Evolutionary conservation across 164 flowering plant species (phyloP), one percentile per base, ranked within the genome.

Genomic region (Cinnamomum chago): DNA sequence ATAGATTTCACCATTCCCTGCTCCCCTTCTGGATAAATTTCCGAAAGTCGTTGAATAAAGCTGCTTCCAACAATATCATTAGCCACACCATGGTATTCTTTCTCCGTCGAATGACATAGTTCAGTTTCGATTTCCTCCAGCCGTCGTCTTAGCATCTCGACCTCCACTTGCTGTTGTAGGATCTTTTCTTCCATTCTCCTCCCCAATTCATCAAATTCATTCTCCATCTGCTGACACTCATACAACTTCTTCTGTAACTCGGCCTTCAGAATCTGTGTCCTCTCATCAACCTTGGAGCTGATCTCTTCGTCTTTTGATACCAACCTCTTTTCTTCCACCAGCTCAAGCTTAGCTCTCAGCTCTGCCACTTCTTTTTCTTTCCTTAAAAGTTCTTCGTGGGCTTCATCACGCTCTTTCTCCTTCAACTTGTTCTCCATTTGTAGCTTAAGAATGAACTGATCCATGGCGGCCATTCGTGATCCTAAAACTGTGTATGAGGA

Each of bases 1-100:
- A 93, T 89, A 1, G 99, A 93, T 76, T 88, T 91, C 50, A 87
- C 95, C 99, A 95, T 95, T 22, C 91, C 95, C 28, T 85, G 84
- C 52, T 87, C 98, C 20, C 85, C 97, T 68, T 84, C 84, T 30
- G 81, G 80, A 83, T 82, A 90, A 5, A 80, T 77, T 58, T 87
- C 92, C 76, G 86, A 5, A 58, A 95, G 73, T 79, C 88, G 85
- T 79, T 78, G 89, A 13, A 89, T 89, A 74, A 95, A 89, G 72
- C 81, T 79, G 51, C 83, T 79, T 50, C 87, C 90, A 30, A 83
- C 94, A 71, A 76, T 30, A 11, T 78, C 83, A 24, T 28, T 74
- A 14, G 78, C 65, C 10, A 74, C 76, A 2, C 20, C 75, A 17
- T 74, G 72, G 18, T 52, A 70, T 25, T 70, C 79, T 67, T 72